Evolutionary conservation across 257 asterid species (phyloP).

Genomic region (Forsythia viridissima): DNA sequence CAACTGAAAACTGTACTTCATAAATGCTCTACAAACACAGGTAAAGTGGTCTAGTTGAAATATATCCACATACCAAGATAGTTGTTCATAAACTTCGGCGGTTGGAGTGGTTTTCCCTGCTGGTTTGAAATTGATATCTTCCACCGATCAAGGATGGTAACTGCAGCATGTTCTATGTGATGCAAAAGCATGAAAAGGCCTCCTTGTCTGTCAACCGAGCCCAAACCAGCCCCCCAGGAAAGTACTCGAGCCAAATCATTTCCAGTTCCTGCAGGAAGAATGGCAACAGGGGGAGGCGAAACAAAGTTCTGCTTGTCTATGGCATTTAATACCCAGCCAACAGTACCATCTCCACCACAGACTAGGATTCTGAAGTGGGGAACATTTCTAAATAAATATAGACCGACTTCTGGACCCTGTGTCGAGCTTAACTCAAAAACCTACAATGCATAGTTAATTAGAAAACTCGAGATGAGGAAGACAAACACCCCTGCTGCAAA

Average conservation of each 20-base stretch:
- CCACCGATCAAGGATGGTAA: conserved; percentile 98
- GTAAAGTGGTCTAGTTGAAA: conserved; percentile 19
- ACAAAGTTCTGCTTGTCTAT: conserved; percentile 86
- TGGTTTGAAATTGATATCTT: conserved; percentile 69
- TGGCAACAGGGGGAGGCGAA: conserved; percentile 99
- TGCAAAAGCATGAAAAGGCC: conserved; percentile 85
- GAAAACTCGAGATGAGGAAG: conserved; percentile 3
- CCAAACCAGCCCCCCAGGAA: conserved; percentile 97
- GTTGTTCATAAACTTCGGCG: conserved; percentile 83
- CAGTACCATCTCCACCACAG: conserved; percentile 99
- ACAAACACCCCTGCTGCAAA: background rate
- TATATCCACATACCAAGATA: conserved; percentile 72
- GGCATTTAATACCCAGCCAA: conserved; percentile 92
- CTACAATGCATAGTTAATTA: conserved; percentile 34
- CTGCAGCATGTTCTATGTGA: conserved; percentile 96
- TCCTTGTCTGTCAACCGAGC: conserved; percentile 98
- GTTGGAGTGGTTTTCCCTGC: conserved; percentile 62
- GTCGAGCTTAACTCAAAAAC: conserved; percentile 83
- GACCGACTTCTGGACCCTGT: conserved; percentile 94
- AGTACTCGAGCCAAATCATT: conserved; percentile 98
- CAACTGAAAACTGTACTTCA: background rate
- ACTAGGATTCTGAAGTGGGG: conserved; percentile 90
- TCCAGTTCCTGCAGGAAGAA: conserved; percentile 99
- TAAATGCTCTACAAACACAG: conserved; percentile 5
- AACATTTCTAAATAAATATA: conserved; percentile 76